These are phyloP conservation scores for Pseudocohnilembus persalinus DNA, from an alignment of 169 alveolate genomes.

Conservation along the genomic window DNA sequence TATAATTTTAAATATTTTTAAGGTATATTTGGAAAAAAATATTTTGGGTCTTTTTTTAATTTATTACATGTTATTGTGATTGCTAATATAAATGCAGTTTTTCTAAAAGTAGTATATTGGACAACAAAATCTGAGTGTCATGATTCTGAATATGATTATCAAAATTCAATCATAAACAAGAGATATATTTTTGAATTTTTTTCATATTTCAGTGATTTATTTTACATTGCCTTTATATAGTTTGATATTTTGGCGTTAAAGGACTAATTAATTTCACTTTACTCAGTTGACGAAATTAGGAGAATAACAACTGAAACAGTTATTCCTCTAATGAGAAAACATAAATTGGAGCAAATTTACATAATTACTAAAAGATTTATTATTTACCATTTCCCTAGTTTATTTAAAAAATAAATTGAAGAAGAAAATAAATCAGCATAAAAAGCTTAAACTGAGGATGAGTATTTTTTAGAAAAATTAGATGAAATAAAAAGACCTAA, in stretches of 20 bases:
- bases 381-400: not conserved
- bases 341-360: not conserved
- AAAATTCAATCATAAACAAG: constrained; percentile 30
- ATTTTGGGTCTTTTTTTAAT: not conserved
- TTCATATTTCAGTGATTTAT: constrained; percentile 41
- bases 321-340: constrained; percentile 31
- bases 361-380: not conserved
- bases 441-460: not conserved
- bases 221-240: constrained; percentile 33
- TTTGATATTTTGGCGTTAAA: constrained; percentile 33
- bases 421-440: not conserved
- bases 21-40: constrained; percentile 4
- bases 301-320: constrained; percentile 37
- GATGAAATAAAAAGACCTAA: constrained; percentile 26
- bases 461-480: constrained; percentile 14
- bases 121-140: constrained; percentile 31
- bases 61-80: constrained; percentile 29
- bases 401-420: not conserved
- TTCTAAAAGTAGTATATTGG: constrained; percentile 3
- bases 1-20: not conserved
- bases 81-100: constrained; percentile 9
- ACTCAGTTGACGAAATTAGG: constrained; percentile 38
- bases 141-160: constrained; percentile 5
- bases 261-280: constrained; percentile 20
- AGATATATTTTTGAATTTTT: constrained; percentile 37